Evolutionary conservation across 2,329 filamentous ascomycete genomes (phyloP).

Genomic region (Alternaria burnsii): DNA sequence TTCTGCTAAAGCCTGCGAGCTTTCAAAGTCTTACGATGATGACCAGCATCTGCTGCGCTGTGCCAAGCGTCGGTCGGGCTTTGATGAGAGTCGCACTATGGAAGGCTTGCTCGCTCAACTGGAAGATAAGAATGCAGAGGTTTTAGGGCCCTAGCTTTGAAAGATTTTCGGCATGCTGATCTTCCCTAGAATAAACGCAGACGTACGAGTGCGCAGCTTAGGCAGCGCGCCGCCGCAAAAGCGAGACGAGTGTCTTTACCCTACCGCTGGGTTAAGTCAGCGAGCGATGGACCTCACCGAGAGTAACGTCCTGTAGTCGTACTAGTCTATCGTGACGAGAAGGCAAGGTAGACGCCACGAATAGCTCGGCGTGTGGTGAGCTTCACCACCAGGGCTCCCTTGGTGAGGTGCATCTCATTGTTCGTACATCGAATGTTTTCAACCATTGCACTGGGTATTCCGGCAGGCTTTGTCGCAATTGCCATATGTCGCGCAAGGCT

Average conservation of each 20-base stretch:
- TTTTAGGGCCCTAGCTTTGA: neutral
- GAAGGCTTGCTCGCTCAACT: slow-evolving; percentile 31
- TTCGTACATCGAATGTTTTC: neutral
- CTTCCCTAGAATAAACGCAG: slow-evolving; percentile 30
- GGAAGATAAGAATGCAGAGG: slow-evolving; percentile 21
- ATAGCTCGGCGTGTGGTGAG: neutral
- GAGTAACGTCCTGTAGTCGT: neutral
- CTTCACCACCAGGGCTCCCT: neutral
- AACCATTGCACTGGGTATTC: neutral
- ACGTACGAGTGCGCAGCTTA: slow-evolving; percentile 35
- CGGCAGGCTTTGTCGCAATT: neutral
- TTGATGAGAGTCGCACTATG: slow-evolving; percentile 38
- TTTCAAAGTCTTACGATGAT: slow-evolving; percentile 30
- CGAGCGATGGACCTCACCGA: slow-evolving; percentile 8
- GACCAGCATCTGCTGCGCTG: slow-evolving; percentile 23
- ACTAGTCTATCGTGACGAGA: neutral
- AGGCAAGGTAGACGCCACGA: neutral
- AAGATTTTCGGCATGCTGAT: neutral
- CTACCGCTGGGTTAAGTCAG: slow-evolving; percentile 21
- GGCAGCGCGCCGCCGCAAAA: slow-evolving; percentile 29
- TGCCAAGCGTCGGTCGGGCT: slow-evolving; percentile 35
- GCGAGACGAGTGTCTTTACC: slow-evolving; percentile 38
- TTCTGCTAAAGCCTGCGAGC: slow-evolving; percentile 18
- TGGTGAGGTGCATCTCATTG: neutral
- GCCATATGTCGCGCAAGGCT: neutral